phyloP scores from a whole-genome alignment of 495 filamentous ascomycete genomes.

The Tuber umbilicatum region DNA sequence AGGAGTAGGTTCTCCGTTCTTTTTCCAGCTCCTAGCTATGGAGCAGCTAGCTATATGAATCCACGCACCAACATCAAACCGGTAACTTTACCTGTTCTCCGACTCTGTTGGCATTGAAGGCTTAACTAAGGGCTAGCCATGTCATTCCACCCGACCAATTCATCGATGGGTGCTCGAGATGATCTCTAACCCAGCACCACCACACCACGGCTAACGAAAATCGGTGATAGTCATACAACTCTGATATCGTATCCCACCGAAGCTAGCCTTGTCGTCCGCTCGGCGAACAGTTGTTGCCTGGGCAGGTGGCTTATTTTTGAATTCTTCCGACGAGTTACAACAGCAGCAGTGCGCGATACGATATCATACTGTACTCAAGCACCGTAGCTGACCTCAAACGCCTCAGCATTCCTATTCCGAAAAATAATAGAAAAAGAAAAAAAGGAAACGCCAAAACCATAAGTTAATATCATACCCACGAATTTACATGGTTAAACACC shows the following conservation, averaged over 20 bases:
- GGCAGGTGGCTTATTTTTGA: background rate
- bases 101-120: background rate
- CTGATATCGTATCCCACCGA: background rate
- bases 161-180: background rate
- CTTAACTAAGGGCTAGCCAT: background rate
- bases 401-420: background rate
- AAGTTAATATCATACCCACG: background rate
- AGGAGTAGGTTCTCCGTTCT: background rate
- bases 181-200: background rate
- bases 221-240: background rate
- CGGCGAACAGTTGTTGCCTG: background rate
- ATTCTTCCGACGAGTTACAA: background rate
- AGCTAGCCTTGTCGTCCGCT: background rate
- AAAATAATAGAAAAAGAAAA: background rate
- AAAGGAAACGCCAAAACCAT: background rate
- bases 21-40: background rate
- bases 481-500: background rate
- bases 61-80: background rate
- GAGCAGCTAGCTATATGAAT: background rate
- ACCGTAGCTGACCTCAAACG: background rate
- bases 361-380: too few species aligned
- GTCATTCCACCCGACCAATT: background rate
- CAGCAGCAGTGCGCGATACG: background rate
- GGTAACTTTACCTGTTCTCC: background rate
- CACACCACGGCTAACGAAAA: background rate